Evolutionary conservation across 306 rosid genomes (phyloP).

Genomic region (Sicyos baderoa): DNA sequence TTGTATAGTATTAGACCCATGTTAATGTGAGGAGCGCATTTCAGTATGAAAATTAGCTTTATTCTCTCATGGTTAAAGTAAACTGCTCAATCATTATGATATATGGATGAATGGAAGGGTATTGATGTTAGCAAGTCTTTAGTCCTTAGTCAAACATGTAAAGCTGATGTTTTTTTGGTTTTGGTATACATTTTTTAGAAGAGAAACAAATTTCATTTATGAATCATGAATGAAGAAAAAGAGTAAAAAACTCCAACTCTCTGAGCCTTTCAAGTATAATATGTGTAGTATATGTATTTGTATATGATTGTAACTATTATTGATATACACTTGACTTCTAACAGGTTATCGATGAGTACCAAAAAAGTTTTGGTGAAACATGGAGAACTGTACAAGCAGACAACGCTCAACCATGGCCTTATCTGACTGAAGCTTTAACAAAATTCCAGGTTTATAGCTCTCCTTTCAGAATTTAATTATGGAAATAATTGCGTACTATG

Average conservation of each 20-base stretch:
- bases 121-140: neutral
- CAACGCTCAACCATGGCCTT: constrained; percentile 66
- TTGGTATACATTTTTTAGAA: too few species aligned
- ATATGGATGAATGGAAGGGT: neutral
- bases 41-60: neutral
- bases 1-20: neutral
- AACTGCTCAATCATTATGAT: neutral
- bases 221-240: too few species aligned
- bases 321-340: constrained; percentile 3
- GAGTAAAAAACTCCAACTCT: too few species aligned
- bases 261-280: neutral
- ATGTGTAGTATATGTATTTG: neutral
- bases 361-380: constrained; percentile 66
- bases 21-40: neutral
- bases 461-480: constrained; percentile 5
- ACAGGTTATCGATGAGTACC: constrained; percentile 84
- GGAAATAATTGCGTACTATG: neutral
- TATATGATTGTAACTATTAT: neutral
- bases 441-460: constrained; percentile 62
- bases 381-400: constrained; percentile 66
- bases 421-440: constrained; percentile 61
- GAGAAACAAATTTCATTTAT: too few species aligned
- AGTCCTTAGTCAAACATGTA: neutral
- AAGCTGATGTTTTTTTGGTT: too few species aligned
- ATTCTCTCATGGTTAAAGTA: neutral